Evolutionary conservation across 495 filamentous ascomycete species (phyloP).

Genomic region (Tuber melanosporum): DNA sequence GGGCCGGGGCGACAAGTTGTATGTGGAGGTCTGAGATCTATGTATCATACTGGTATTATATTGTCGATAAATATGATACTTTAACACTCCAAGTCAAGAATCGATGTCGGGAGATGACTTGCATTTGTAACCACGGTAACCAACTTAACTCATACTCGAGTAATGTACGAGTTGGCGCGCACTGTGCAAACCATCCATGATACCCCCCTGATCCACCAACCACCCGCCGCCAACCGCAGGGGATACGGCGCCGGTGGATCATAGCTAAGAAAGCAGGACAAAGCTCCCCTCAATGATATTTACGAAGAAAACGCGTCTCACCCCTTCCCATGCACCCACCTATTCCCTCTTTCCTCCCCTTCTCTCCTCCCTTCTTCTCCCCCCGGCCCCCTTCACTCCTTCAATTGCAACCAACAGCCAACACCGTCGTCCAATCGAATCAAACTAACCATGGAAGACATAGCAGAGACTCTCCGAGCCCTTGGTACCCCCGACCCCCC

Average conservation of each 20-base stretch:
- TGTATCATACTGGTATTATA: too few species aligned
- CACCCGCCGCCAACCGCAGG: not conserved
- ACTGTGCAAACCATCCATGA: not conserved
- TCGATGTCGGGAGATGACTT: not conserved
- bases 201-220: not conserved
- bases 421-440: not conserved
- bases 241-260: not conserved
- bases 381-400: not conserved
- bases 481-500: conserved; percentile 3
- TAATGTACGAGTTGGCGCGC: not conserved
- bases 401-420: not conserved
- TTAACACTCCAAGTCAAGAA: not conserved
- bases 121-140: not conserved
- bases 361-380: not conserved
- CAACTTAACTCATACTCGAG: not conserved
- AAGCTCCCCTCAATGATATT: not conserved
- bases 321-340: not conserved
- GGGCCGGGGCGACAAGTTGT: not conserved
- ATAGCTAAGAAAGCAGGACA: not conserved
- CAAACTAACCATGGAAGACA: conserved; percentile 12
- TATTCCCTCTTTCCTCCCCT: not conserved
- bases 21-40: not conserved
- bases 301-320: not conserved
- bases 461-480: conserved; percentile 24
- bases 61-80: not conserved